Evolutionary conservation across 2,329 filamentous ascomycete genomes (phyloP), one percentile per base, ranked within the genome.

Genomic region (Calycina herbarum): DNA sequence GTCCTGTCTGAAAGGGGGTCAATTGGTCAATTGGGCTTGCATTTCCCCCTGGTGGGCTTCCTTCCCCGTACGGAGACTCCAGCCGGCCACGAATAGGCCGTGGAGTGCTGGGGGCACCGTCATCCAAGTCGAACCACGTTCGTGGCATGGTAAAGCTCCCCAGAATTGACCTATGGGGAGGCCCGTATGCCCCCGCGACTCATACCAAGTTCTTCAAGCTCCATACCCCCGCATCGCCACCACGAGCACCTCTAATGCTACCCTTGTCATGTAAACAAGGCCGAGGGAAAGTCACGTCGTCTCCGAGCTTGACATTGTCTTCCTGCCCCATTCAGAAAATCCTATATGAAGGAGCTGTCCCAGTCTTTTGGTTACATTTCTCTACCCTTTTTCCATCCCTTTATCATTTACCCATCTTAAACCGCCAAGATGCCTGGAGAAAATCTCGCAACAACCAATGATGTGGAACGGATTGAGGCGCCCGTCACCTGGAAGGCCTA

Each of bases 401-500:
- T 57, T 51, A 51, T 57, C 54, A 11, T 29, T 31, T 29, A 17
- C 5, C 54, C 54, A 29, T 57, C 27, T 33, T 57, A 27, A 24
- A 20, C 54, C 27, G 54, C 11, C 54, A 57, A 57, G 54, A 31
- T 57, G 54, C 54, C 54, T 15, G 59, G 40, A 29, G 45, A 51
- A 51, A 29, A 27, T 6, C 29, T 61, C 8, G 20, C 38, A 24
- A 66, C 66, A 24, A 78, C 77, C 13, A 73, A 79, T 68, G 83
- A 89, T 76, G 79, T 88, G 68, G 79, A 81, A 70, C 81, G 83
- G 69, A 83, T 89, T 75, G 88, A 90, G 81, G 87, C 88, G 11
- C 87, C 88, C 71, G 83, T 89, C 72, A 90, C 88, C 71, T 80
- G 86, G 80, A 87, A 88, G 81, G 87, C 88, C 65, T 90, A 90